Evolutionary conservation across 2,329 filamentous ascomycete species (phyloP).

Genomic region (Polychaeton citri): DNA sequence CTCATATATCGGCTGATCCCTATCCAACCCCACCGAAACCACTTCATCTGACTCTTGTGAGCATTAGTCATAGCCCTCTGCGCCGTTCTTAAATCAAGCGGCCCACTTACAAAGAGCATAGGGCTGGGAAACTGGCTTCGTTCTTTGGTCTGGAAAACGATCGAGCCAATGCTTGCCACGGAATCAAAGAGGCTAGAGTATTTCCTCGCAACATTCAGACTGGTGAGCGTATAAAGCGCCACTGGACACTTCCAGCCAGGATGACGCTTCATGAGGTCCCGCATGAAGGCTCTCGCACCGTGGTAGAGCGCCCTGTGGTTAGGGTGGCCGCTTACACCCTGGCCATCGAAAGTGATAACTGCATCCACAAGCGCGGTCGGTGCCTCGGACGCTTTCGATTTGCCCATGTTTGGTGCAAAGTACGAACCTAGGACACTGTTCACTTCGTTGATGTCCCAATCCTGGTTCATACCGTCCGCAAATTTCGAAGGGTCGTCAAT

Average conservation of each 20-base stretch:
- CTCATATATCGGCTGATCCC: constrained; percentile 85
- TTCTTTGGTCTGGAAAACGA: constrained; percentile 35
- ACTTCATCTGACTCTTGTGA: constrained; percentile 93
- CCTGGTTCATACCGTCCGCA: constrained; percentile 73
- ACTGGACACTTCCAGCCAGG: constrained; percentile 59
- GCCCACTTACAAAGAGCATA: constrained; percentile 58
- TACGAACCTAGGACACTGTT: constrained; percentile 55
- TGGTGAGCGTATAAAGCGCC: constrained; percentile 71
- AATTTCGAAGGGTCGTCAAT: constrained; percentile 68
- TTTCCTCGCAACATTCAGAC: constrained; percentile 62
- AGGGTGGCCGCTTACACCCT: constrained; percentile 73
- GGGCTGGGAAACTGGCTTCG: constrained; percentile 41
- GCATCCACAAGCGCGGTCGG: constrained; percentile 55
- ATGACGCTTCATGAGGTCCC: constrained; percentile 48
- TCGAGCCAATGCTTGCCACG: constrained; percentile 52
- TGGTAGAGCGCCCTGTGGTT: constrained; percentile 87
- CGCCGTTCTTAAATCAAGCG: constrained; percentile 51
- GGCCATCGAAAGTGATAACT: constrained; percentile 78
- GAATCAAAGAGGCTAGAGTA: constrained; percentile 68
- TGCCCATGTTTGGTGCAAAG: constrained; percentile 55
- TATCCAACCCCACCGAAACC: constrained; percentile 97
- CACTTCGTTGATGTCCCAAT: constrained; percentile 62
- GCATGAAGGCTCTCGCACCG: constrained; percentile 63
- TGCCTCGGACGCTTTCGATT: constrained; percentile 19
- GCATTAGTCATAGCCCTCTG: constrained; percentile 79